Evolutionary conservation across 805 yeast genomes (phyloP).

Genomic region (Debaryomyces maramus): DNA sequence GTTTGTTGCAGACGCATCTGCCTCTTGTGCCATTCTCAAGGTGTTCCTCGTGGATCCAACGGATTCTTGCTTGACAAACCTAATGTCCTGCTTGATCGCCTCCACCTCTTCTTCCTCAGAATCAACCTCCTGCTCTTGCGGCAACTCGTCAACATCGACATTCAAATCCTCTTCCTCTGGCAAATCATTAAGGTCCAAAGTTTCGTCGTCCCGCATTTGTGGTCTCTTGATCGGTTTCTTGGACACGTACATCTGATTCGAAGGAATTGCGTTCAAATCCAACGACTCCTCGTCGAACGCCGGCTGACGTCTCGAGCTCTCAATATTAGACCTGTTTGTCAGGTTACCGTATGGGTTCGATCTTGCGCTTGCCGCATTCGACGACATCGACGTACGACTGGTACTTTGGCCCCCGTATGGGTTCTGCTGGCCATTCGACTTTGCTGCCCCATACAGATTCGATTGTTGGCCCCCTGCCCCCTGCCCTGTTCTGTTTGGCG

Average conservation of each 20-base stretch:
- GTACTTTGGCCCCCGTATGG: slow-evolving; percentile 12
- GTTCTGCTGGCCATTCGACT: slow-evolving; percentile 2
- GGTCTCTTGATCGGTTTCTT: slow-evolving; percentile 24
- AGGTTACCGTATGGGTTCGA: slow-evolving; percentile 1
- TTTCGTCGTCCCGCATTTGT: slow-evolving; percentile 18
- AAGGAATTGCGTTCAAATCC: slow-evolving; percentile 40
- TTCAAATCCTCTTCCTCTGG: slow-evolving; percentile 42
- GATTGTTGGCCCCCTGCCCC: not conserved
- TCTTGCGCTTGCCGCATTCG: not conserved
- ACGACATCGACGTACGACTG: not conserved
- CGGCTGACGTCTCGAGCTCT: slow-evolving; percentile 6
- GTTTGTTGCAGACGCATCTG: slow-evolving; percentile 53
- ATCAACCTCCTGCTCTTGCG: slow-evolving; percentile 42
- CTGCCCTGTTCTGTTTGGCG: not conserved
- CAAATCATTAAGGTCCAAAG: slow-evolving; percentile 32
- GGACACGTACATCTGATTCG: slow-evolving; percentile 23
- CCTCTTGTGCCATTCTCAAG: slow-evolving; percentile 52
- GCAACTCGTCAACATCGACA: slow-evolving; percentile 36
- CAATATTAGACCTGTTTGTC: slow-evolving; percentile 5
- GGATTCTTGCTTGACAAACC: slow-evolving; percentile 84
- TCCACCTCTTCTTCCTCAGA: slow-evolving; percentile 87
- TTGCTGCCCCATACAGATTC: slow-evolving; percentile 9
- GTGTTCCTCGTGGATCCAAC: slow-evolving; percentile 85
- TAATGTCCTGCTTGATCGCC: slow-evolving; percentile 76
- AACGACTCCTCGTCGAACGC: slow-evolving; percentile 29